These are phyloP conservation scores for Kockiozyma suomiensis DNA, from an alignment of 805 yeast genomes.

Conservation along the genomic window DNA sequence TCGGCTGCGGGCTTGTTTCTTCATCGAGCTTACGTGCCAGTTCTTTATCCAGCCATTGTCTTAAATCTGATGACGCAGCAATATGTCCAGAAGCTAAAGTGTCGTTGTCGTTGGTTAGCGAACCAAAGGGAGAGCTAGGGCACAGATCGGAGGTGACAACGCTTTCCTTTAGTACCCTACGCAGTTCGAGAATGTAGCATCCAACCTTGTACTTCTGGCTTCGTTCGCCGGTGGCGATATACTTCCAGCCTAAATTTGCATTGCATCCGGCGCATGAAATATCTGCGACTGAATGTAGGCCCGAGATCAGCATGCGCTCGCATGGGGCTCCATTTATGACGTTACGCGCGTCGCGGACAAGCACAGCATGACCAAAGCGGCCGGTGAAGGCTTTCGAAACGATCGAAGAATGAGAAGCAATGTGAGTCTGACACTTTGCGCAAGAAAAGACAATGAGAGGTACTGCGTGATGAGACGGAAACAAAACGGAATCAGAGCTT, in stretches of 20 bases:
- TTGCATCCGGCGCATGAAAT: constrained; percentile 57
- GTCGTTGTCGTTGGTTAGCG: not conserved
- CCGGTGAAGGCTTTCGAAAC: constrained; percentile 29
- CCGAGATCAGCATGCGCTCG: constrained; percentile 52
- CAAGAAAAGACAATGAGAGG: constrained; percentile 24
- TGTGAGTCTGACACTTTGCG: constrained; percentile 23
- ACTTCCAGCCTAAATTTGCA: constrained; percentile 63
- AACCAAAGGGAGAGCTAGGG: not conserved
- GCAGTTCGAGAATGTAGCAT: constrained; percentile 54
- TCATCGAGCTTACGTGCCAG: not conserved
- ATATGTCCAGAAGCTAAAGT: not conserved
- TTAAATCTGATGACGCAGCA: not conserved
- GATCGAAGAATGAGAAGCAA: constrained; percentile 8
- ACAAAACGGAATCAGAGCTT: not conserved
- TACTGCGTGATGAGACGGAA: constrained; percentile 6
- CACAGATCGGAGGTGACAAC: constrained; percentile 3
- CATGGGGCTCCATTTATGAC: constrained; percentile 11
- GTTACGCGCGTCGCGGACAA: constrained; percentile 21
- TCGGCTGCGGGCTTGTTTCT: not conserved
- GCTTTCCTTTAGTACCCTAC: constrained; percentile 20
- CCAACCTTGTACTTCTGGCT: constrained; percentile 63
- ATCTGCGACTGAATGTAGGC: constrained; percentile 57
- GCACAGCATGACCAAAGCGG: constrained; percentile 26
- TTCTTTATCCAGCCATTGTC: constrained; percentile 6
- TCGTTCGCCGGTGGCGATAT: constrained; percentile 50